Evolutionary conservation across 345 rosid species (phyloP).

Genomic region (Populus simonii): DNA sequence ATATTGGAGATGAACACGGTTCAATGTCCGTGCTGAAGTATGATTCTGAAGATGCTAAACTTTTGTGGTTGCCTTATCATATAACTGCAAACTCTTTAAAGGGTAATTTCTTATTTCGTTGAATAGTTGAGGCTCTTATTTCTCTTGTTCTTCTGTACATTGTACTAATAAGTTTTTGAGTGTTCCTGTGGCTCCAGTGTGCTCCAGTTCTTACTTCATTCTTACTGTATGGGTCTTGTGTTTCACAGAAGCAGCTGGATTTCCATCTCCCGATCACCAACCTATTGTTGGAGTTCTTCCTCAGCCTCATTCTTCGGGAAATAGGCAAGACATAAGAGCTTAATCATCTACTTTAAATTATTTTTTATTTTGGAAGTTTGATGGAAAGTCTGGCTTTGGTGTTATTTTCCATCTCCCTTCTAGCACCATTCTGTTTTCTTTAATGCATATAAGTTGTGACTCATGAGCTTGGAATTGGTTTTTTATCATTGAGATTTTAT

Average conservation of each 20-base stretch:
- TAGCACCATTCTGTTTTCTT: not conserved
- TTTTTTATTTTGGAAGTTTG: not conserved
- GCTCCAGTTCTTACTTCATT: not conserved
- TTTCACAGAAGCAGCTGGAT: slow-evolving; percentile 59
- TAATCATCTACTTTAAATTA: not conserved
- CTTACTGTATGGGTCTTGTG: slow-evolving; percentile 18
- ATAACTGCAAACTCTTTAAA: slow-evolving; percentile 59
- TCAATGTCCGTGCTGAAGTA: slow-evolving; percentile 61
- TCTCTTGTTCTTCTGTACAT: not conserved
- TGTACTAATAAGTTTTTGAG: not conserved
- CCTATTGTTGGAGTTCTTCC: slow-evolving; percentile 78
- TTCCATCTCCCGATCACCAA: slow-evolving; percentile 50
- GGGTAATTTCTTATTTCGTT: slow-evolving; percentile 42
- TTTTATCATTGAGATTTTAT: not conserved
- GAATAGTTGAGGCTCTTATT: not conserved
- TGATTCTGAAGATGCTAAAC: slow-evolving; percentile 47
- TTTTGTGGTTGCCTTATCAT: slow-evolving; percentile 57
- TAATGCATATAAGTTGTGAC: not conserved
- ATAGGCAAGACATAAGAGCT: slow-evolving; percentile 47
- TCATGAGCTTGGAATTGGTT: not conserved
- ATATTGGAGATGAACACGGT: slow-evolving; percentile 81
- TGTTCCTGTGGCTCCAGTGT: not conserved
- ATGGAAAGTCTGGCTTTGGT: not conserved
- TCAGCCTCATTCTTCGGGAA: slow-evolving; percentile 68
- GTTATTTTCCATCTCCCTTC: not conserved